phyloP scores from a whole-genome alignment of 257 asterid genomes.

The Catharanthus roseus region DNA sequence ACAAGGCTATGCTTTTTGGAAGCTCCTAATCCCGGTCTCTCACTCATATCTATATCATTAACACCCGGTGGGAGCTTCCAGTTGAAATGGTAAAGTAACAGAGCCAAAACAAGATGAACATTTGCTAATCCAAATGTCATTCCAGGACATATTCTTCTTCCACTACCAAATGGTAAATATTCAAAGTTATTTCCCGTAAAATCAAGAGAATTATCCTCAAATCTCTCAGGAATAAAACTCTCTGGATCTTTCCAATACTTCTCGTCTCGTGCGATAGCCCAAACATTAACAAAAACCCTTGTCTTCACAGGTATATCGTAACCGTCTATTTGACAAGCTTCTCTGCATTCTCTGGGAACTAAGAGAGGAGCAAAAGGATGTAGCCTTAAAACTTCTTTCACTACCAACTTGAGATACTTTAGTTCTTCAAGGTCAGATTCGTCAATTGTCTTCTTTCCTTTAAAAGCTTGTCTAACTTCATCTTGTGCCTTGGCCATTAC shows the following conservation, averaged over 20 bases:
- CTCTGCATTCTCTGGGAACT: too few relatives aligned
- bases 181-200: constrained; percentile 1
- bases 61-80: neutral
- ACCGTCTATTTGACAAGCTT: too few relatives aligned
- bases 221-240: neutral
- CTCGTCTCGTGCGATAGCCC: too few relatives aligned
- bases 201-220: constrained; percentile 6
- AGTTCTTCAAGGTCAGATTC: constrained; percentile 19
- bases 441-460: constrained; percentile 13
- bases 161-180: constrained; percentile 16
- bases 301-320: too few relatives aligned
- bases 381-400: neutral
- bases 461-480: constrained; percentile 24
- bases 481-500: constrained; percentile 29
- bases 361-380: neutral
- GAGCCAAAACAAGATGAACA: constrained; percentile 4
- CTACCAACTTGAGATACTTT: neutral
- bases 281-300: too few relatives aligned
- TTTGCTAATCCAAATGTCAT: constrained; percentile 11
- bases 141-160: constrained; percentile 20
- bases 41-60: neutral
- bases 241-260: too few relatives aligned
- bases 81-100: constrained; percentile 4
- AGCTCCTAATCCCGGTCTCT: neutral
- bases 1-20: neutral